A percentile compares a stretch with the other conserved stretches of the same genome.
These are phyloP conservation scores for Gossypium lobatum DNA, from an alignment of 441 rosid species.

Conservation along the genomic window DNA sequence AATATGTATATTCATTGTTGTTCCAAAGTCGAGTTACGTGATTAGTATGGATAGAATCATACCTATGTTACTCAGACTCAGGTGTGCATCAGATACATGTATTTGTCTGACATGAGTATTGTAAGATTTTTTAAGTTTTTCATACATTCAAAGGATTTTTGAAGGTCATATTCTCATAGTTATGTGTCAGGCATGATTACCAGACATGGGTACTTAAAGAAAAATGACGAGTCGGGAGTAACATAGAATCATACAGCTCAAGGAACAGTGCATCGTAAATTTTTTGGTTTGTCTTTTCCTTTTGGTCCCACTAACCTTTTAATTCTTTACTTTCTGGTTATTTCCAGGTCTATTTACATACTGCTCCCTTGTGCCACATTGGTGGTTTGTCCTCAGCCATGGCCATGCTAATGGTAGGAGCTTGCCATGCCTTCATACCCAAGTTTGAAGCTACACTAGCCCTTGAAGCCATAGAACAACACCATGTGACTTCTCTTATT, in stretches of 20 bases:
- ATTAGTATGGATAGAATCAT: background rate
- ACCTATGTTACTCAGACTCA: background rate
- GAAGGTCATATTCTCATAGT: too few relatives aligned
- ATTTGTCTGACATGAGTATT: too few relatives aligned
- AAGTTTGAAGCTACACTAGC: constrained; percentile 64
- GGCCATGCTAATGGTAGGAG: constrained; percentile 88
- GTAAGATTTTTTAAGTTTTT: too few relatives aligned
- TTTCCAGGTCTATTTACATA: constrained; percentile 80
- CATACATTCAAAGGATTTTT: too few relatives aligned
- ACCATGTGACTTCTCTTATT: constrained; percentile 65
- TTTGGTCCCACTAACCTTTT: background rate
- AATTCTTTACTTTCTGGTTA: constrained; percentile 7
- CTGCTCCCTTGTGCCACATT: constrained; percentile 78
- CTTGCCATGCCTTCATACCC: constrained; percentile 65
- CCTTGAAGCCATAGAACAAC: constrained; percentile 42
- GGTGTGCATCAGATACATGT: too few relatives aligned
- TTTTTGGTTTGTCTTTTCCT: background rate
- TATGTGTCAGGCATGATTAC: background rate
- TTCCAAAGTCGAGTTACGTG: background rate
- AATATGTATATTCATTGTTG: constrained; percentile 6
- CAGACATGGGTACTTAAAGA: background rate
- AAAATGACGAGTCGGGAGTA: background rate
- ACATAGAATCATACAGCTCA: background rate
- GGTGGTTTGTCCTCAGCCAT: constrained; percentile 86
- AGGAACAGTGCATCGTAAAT: background rate